Evolutionary conservation across 306 rosid genomes (phyloP), one percentile per base, ranked within the genome.

Genomic region (Myrica gale): DNA sequence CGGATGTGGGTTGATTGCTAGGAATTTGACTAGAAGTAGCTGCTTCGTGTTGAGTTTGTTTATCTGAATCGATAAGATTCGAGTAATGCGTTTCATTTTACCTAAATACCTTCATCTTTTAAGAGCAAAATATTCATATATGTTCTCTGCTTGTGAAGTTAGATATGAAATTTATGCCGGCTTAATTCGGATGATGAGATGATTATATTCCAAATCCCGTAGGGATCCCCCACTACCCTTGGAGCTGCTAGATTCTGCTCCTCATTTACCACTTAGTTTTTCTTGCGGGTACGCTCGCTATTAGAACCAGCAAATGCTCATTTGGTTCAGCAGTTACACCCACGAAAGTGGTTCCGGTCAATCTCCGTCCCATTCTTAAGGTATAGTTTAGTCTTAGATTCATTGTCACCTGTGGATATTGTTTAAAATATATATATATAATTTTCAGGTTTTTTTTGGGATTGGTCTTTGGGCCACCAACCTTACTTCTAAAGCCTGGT

Each of bases 1-100:
- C 57, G 54, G 71, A 58, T 74, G 71, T 57, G 79, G 83, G 32
- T 74, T 68, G 72, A 56, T 68, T 41, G 69, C 68, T 57, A 70
- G 53, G 69, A 74, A 68, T 15, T 48, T 66, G 9, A 66, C n/a
- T n/a, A 44, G 5, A 42, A 66, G 70, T 43, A 9, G 50, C 42
- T 66, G 51, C 51, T 66, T 66, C 70, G 1, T 17, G 70, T 66
- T 66, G 50, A 66, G 70, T 66, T 41, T 66, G 3, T 43, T 66
- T 42, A 4, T 66, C 51, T 66, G 50, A 66, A 42, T 17, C 50
- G 70, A 66, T 42, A 17, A 17, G 26, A 66, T 66, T 48, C 42
- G 16, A 42, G 48, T 9, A n/a, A 37, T 32, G 7, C 10, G 4
- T 61, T 74, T 26, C 7, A 1, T 0, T 5, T 26, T 17, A 5